Evolutionary conservation across 495 filamentous ascomycete species (phyloP).

Genomic region (Aspergillus indologenus): DNA sequence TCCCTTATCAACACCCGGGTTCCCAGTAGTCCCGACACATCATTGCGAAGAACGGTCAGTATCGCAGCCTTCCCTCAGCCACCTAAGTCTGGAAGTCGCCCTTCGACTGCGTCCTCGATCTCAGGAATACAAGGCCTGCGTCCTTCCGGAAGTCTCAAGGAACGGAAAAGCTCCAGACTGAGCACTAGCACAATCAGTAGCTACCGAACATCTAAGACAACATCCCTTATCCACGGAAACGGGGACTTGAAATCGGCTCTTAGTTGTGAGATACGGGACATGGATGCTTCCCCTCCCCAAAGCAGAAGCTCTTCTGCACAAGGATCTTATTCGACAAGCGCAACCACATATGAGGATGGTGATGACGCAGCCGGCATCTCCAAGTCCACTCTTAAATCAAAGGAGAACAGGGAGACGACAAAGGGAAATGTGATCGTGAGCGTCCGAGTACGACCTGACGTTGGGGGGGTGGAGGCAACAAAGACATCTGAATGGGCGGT

Average conservation of each 20-base stretch:
- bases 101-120: constrained; percentile 40
- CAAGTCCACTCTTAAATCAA: constrained; percentile 33
- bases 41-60: constrained; percentile 80
- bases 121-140: constrained; percentile 27
- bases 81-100: constrained; percentile 58
- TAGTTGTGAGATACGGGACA: constrained; percentile 56
- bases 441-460: constrained; percentile 86
- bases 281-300: constrained; percentile 77
- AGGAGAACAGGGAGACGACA: constrained; percentile 45
- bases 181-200: constrained; percentile 42
- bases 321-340: constrained; percentile 85
- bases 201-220: constrained; percentile 54
- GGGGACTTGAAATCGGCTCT: constrained; percentile 71
- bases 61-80: constrained; percentile 93
- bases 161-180: constrained; percentile 36
- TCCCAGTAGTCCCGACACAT: constrained; percentile 53
- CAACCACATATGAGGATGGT: constrained; percentile 76
- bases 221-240: constrained; percentile 74
- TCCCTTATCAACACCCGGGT: constrained; percentile 37
- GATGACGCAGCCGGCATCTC: constrained; percentile 38
- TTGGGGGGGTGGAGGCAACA: constrained; percentile 53
- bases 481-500: constrained; percentile 85
- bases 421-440: constrained; percentile 98
- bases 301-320: constrained; percentile 87
- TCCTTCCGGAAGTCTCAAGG: constrained; percentile 29